phyloP scores from a whole-genome alignment of 2,329 filamentous ascomycete species.

The Cadophora luteo-olivacea region DNA sequence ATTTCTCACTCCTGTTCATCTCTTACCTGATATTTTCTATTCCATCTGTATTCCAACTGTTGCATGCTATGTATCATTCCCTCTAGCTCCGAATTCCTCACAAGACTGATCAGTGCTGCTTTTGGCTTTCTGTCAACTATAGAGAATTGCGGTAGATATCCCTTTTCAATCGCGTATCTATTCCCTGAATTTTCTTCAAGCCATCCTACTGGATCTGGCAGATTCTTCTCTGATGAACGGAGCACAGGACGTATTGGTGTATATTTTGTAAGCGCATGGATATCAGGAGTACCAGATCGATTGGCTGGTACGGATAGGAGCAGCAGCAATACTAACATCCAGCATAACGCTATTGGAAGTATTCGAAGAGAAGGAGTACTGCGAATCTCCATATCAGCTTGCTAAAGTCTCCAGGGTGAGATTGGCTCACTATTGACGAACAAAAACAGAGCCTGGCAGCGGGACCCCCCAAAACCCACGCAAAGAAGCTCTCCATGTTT shows the following conservation, averaged over 20 bases:
- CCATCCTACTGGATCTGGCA: conserved; percentile 44
- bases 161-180: conserved; percentile 39
- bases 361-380: conserved; percentile 22
- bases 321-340: conserved; percentile 16
- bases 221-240: conserved; percentile 18
- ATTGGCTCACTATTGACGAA: conserved; percentile 29
- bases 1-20: not conserved
- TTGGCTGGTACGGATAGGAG: not conserved
- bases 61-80: conserved; percentile 73
- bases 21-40: conserved; percentile 58
- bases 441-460: conserved; percentile 12
- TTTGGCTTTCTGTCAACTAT: conserved; percentile 41
- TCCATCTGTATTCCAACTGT: conserved; percentile 80
- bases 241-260: conserved; percentile 25
- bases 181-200: conserved; percentile 46
- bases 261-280: conserved; percentile 8
- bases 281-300: conserved; percentile 4
- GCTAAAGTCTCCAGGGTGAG: not conserved
- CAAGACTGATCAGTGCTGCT: conserved; percentile 66
- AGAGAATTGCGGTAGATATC: conserved; percentile 11
- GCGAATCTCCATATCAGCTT: not conserved
- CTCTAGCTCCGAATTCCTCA: conserved; percentile 73
- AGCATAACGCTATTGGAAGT: not conserved
- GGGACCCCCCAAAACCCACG: not conserved
- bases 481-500: conserved; percentile 24